A percentile compares a stretch with the other conserved stretches of the same genome.
These are phyloP conservation scores for maize (Zea mays) DNA, from an alignment of 176 grass and related monocot species.

Conservation along the genomic window Zm-B73-REFERENCE-NAM-5.0 NC_050097.1:16511501-16512000, in stretches of 20 bases:
- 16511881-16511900: background rate
- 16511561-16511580: background rate
- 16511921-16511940: background rate
- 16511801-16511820: background rate
- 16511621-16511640: background rate
- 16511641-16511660: conserved; percentile 6
- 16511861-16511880: background rate
- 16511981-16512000: too few relatives aligned
- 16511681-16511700: background rate
- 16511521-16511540: background rate
- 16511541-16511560: background rate
- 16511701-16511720: too few relatives aligned
- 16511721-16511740: background rate
- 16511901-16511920: background rate
- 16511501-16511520: background rate
- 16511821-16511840: background rate
- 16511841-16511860: background rate
- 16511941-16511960: background rate
- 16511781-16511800: background rate
- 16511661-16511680: conserved; percentile 11
- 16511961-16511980: background rate
- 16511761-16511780: background rate
- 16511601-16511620: conserved; percentile 35
- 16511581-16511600: conserved; percentile 15
- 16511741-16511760: conserved; percentile 27